Evolutionary conservation across 2,329 filamentous ascomycete species (phyloP), one percentile per base, ranked within the genome.

Genomic region (Mariannaea sp.): DNA sequence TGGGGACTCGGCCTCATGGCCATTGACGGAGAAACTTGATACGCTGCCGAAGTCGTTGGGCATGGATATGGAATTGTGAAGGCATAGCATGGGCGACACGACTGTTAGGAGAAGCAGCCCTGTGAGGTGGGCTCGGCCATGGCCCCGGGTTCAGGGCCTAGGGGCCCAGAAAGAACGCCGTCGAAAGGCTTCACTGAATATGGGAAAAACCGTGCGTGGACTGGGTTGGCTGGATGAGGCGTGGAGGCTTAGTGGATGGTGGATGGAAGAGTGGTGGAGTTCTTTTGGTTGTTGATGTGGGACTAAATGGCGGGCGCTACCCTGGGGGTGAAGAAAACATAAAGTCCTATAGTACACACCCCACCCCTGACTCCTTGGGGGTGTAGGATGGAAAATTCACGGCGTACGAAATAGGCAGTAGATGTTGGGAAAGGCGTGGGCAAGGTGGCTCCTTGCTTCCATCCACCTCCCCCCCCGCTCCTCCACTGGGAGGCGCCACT

Each of bases 101-200:
- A 38, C 40, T 47, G 50, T 43, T 35, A 42, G 48, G 49, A 22
- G 12, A 16, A 43, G 35, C 32, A 64, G 61, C 61, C 61, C 52
- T 64, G 61, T 64, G 61, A 64, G 59, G 61, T 64, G 61, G 65
- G 59, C 59, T 57, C 60, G 60, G 53, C 51, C 40, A 53, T 50
- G 56, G 49, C n/a, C 32, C 24, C 45, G 35, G 53, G 13, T 12
- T 36, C 55, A 50, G 57, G 53, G 26, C 38, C 38, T 38, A 35
- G 49, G 51, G 45, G 27, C 52, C 49, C 43, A 53, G 41, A 51
- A 32, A 26, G 17, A n/a, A 9, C 16, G 5, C 17, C 17, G 38
- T 47, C 45, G 16, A 40, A 40, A 32, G 33, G 26, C 36, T 42
- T 49, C 38, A 22, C 20, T 49, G 35, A 22, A 32, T 32, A 20